phyloP scores from a whole-genome alignment of 2,329 filamentous ascomycete genomes.

The Pseudogymnoascus pannorum region DNA sequence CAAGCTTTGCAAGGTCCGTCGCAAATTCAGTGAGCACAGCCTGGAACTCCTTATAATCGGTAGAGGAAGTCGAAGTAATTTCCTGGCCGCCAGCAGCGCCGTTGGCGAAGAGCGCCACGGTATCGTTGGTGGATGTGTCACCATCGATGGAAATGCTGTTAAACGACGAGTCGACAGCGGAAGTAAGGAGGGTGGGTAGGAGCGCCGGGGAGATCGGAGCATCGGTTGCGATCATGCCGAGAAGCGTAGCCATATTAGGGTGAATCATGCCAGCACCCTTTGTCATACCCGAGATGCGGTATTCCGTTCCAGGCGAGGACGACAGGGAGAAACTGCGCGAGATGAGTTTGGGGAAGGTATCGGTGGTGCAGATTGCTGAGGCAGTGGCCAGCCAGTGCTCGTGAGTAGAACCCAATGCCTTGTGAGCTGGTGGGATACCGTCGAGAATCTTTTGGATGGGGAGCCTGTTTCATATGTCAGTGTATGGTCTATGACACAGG shows the following conservation, averaged over 20 bases:
- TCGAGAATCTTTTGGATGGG: conserved; percentile 85
- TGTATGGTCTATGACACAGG: conserved; percentile 12
- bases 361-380: conserved; percentile 92
- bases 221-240: conserved; percentile 88
- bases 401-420: conserved; percentile 65
- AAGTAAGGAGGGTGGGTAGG: conserved; percentile 62
- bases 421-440: conserved; percentile 70
- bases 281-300: conserved; percentile 86
- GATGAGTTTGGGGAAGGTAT: conserved; percentile 94
- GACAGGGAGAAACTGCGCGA: conserved; percentile 80
- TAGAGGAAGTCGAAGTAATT: conserved; percentile 46
- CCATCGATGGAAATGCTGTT: conserved; percentile 97
- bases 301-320: conserved; percentile 66
- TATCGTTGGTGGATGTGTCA: conserved; percentile 97
- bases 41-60: conserved; percentile 65
- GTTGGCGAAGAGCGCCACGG: conserved; percentile 88
- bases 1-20: conserved; percentile 78
- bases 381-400: conserved; percentile 82
- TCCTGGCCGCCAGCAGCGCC: conserved; percentile 73
- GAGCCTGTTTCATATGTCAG: conserved; percentile 43
- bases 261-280: conserved; percentile 99
- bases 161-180: conserved; percentile 77
- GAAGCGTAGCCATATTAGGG: conserved; percentile 94
- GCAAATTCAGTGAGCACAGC: conserved; percentile 69
- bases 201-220: conserved; percentile 65